Conservation (phyloP, 345 rosid genomes). For the Euphorbia pulcherrima region DNA sequence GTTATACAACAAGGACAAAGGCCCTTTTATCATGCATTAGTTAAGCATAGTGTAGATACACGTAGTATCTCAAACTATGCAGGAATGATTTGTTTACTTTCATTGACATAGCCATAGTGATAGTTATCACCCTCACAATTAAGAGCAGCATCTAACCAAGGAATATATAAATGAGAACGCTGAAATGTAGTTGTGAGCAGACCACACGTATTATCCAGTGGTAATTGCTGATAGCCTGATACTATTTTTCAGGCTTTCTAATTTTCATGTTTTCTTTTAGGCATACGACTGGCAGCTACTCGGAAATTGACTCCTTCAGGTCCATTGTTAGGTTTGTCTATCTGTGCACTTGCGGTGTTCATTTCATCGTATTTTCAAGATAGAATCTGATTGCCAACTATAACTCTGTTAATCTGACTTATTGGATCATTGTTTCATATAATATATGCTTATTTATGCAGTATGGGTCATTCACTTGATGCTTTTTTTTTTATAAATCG, state of each 20-base stretch:
- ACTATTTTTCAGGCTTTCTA: not conserved
- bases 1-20: no score
- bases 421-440: not conserved
- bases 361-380: constrained; percentile 49
- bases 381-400: constrained; percentile 23
- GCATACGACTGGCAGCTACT: constrained; percentile 66
- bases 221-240: not conserved
- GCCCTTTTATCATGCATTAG: no score
- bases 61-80: no score
- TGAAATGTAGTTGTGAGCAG: no score
- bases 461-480: not conserved
- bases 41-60: no score
- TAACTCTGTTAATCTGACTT: not conserved
- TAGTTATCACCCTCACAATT: not conserved
- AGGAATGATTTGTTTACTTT: not conserved
- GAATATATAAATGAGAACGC: not conserved
- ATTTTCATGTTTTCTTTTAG: constrained; percentile 27
- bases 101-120: not conserved
- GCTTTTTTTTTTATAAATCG: no score
- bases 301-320: constrained; percentile 65
- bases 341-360: constrained; percentile 52
- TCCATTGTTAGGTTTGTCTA: constrained; percentile 57
- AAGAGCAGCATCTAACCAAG: not conserved
- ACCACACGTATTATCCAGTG: no score
- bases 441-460: not conserved